Conservation (phyloP, 192 early-diverging fungal species). For the Linnemannia hyalina region DNA sequence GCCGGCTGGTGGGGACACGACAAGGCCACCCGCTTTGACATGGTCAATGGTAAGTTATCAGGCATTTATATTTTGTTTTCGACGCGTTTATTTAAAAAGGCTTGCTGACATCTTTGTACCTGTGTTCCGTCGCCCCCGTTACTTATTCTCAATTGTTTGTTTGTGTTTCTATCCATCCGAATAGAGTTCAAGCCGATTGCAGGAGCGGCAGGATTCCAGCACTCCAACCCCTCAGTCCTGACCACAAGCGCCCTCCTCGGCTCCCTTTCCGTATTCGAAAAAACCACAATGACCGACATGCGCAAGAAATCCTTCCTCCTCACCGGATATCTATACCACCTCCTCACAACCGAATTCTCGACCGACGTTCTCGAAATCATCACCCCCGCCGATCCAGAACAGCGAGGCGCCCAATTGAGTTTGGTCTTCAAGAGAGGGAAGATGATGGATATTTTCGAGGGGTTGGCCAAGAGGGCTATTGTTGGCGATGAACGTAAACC, state of each 20-base stretch:
- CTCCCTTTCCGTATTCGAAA: conserved; percentile 83
- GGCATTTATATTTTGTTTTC: background rate
- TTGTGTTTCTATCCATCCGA: background rate
- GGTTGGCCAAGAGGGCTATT: conserved; percentile 72
- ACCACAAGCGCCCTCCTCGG: conserved; percentile 79
- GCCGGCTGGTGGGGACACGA: conserved; percentile 97
- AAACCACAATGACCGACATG: conserved; percentile 77
- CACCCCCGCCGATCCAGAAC: conserved; percentile 79
- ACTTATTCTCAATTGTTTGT: background rate
- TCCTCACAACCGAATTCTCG: conserved; percentile 66
- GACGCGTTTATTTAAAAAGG: too few species aligned
- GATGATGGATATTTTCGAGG: conserved; percentile 75
- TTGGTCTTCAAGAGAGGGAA: conserved; percentile 67
- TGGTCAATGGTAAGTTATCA: conserved; percentile 73
- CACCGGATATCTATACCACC: conserved; percentile 87
- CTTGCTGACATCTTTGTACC: too few species aligned
- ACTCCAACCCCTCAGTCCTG: conserved; percentile 91
- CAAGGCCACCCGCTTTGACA: conserved; percentile 85
- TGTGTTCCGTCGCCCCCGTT: too few species aligned
- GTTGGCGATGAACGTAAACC: conserved; percentile 93
- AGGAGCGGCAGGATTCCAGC: conserved; percentile 87
- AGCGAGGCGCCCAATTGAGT: conserved; percentile 92
- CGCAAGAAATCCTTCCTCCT: conserved; percentile 82
- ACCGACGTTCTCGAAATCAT: conserved; percentile 69
- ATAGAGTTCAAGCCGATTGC: conserved; percentile 78